phyloP scores from a whole-genome alignment of 2,329 filamentous ascomycete genomes.

The Botryotinia calthae region DNA sequence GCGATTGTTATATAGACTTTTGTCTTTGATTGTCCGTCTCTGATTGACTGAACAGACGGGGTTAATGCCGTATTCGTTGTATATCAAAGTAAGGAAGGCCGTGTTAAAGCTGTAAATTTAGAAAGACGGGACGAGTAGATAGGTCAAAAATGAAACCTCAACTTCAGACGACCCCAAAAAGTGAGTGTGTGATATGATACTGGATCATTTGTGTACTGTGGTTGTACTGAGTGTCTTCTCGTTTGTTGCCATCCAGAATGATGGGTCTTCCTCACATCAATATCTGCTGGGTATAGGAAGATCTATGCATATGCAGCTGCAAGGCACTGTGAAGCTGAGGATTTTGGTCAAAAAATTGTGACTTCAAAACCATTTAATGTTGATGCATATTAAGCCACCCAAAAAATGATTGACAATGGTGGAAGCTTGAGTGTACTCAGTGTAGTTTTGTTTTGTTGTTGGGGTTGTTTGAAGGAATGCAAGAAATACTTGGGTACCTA shows the following conservation, averaged over 20 bases:
- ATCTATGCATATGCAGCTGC: constrained; percentile 16
- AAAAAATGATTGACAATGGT: constrained; percentile 7
- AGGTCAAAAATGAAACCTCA: not conserved
- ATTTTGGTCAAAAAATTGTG: not conserved
- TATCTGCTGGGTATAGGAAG: constrained; percentile 15
- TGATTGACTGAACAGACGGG: not conserved
- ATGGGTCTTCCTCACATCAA: constrained; percentile 8
- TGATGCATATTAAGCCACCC: not conserved
- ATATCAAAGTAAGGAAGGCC: not conserved
- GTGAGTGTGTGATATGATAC: not conserved
- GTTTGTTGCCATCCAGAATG: not conserved
- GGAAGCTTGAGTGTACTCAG: not conserved
- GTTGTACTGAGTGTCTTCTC: constrained; percentile 4
- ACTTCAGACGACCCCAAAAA: not conserved
- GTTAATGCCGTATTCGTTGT: not conserved
- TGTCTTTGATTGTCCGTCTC: not conserved
- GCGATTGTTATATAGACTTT: not conserved
- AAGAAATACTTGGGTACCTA: not conserved
- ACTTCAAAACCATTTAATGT: not conserved
- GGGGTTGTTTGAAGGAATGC: not conserved
- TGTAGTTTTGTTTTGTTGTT: not conserved
- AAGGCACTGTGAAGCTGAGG: constrained; percentile 13
- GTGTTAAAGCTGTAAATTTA: not conserved
- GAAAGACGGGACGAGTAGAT: not conserved
- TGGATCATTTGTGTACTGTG: constrained; percentile 1